Conservation (phyloP, 129 eudicot genomes). For the Scalesia atractyloides region DNA sequence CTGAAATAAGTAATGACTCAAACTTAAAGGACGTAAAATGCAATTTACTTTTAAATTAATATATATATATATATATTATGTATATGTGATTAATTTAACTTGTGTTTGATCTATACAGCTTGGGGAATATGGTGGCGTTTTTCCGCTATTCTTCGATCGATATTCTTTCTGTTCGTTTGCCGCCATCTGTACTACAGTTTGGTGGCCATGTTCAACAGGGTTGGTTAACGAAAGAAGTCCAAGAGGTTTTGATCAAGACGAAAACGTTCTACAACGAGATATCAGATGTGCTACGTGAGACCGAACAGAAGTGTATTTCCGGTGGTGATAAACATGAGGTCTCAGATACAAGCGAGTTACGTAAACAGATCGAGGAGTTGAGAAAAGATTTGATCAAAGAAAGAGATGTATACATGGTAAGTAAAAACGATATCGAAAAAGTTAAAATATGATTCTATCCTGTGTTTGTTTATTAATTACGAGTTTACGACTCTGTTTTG, state of each 20-base stretch:
- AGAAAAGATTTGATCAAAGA: slow-evolving; percentile 58
- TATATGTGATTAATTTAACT: not conserved
- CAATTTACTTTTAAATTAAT: too few relatives aligned
- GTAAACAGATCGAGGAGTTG: slow-evolving; percentile 51
- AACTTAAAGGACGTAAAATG: too few relatives aligned
- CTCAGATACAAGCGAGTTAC: slow-evolving; percentile 47
- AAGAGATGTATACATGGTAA: slow-evolving; percentile 58
- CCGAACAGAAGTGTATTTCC: slow-evolving; percentile 51
- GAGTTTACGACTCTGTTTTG: slow-evolving; percentile 13
- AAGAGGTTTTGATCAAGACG: slow-evolving; percentile 75
- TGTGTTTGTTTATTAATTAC: not conserved
- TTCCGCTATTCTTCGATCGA: slow-evolving; percentile 91
- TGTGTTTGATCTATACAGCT: slow-evolving; percentile 40
- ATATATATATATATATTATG: slow-evolving; percentile 3
- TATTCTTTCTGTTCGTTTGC: slow-evolving; percentile 78
- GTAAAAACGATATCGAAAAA: slow-evolving; percentile 12
- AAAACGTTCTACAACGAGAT: slow-evolving; percentile 64
- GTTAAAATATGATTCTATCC: not conserved
- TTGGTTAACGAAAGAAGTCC: slow-evolving; percentile 73
- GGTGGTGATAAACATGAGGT: slow-evolving; percentile 25
- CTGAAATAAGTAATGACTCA: too few relatives aligned
- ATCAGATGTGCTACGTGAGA: slow-evolving; percentile 40
- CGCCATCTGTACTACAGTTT: slow-evolving; percentile 74
- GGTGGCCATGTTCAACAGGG: slow-evolving; percentile 48
- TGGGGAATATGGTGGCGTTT: slow-evolving; percentile 85